Percentiles rank a stretch among this genome's conserved stretches.
Conservation (phyloP, 257 asterid species). For the Primulina huaijiensis region DNA sequence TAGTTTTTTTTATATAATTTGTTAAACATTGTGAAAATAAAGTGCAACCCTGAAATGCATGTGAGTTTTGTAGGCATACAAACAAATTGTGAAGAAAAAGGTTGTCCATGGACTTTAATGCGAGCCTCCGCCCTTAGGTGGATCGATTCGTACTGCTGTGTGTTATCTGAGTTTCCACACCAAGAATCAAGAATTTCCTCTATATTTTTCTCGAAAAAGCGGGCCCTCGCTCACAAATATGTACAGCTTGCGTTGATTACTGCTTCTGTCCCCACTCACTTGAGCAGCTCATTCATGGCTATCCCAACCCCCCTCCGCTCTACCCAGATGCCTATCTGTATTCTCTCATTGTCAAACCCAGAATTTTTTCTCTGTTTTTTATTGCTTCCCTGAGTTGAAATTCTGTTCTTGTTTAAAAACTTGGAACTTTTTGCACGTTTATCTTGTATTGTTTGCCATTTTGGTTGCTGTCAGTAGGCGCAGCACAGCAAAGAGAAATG, state of each 20-base stretch:
- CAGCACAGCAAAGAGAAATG: constrained; percentile 41
- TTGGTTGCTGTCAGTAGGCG: constrained; percentile 27
- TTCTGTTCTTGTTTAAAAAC: constrained; percentile 9
- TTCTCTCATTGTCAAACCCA: constrained; percentile 26
- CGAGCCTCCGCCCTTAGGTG: constrained; percentile 24
- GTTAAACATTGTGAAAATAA: too few species aligned
- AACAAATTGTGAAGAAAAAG: constrained; percentile 21
- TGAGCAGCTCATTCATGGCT: constrained; percentile 80
- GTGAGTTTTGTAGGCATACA: constrained; percentile 27
- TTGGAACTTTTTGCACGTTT: constrained; percentile 3
- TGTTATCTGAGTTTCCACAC: constrained; percentile 25
- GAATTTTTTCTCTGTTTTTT: neutral
- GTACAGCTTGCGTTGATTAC: constrained; percentile 56
- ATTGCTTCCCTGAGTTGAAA: constrained; percentile 19
- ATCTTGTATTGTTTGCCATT: constrained; percentile 21
- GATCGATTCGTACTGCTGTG: constrained; percentile 13
- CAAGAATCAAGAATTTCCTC: constrained; percentile 29
- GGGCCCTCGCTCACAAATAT: constrained; percentile 45
- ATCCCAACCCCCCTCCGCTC: constrained; percentile 40
- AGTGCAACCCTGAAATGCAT: constrained; percentile 18
- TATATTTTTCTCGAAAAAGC: constrained; percentile 19
- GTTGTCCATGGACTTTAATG: constrained; percentile 50
- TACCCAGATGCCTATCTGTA: constrained; percentile 30
- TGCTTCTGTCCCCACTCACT: constrained; percentile 69
- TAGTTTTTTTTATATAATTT: too few species aligned